These are phyloP conservation scores for Staphylotrichum tortipilum DNA, from an alignment of 495 filamentous ascomycete genomes.

Conservation along the genomic window DNA sequence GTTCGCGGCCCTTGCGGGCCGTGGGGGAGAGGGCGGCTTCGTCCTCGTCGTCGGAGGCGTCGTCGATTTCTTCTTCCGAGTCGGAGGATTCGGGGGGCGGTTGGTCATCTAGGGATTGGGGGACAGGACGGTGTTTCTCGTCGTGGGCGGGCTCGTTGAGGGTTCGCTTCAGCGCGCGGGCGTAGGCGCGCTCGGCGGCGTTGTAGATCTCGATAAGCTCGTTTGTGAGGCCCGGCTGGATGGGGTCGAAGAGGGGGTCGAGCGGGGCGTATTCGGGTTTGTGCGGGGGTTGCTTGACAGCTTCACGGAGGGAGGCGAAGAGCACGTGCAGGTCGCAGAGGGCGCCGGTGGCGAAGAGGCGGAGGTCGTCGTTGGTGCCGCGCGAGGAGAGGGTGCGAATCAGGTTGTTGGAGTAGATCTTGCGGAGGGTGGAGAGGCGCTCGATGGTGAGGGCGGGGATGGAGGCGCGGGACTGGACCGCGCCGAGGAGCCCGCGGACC, in stretches of 20 bases:
- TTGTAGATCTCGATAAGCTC: constrained; percentile 67
- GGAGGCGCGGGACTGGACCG: constrained; percentile 33
- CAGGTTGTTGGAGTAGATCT: constrained; percentile 51
- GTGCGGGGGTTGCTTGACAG: constrained; percentile 20
- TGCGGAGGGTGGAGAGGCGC: constrained; percentile 47
- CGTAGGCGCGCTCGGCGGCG: constrained; percentile 63
- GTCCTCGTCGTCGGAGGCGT: constrained; percentile 42
- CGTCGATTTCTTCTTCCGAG: constrained; percentile 53
- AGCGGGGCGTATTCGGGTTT: constrained; percentile 41
- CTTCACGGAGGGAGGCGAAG: constrained; percentile 59
- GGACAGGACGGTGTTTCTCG: constrained; percentile 41
- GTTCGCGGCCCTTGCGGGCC: constrained; percentile 48
- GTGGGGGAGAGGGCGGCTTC: constrained; percentile 45
- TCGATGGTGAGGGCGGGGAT: constrained; percentile 46
- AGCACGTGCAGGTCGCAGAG: constrained; percentile 75
- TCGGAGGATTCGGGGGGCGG: constrained; percentile 46
- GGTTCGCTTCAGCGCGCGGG: constrained; percentile 55
- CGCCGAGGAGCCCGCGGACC: constrained; percentile 42
- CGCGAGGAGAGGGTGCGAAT: constrained; percentile 56
- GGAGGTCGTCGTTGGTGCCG: constrained; percentile 62
- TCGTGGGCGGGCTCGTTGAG: constrained; percentile 61
- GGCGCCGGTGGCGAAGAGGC: constrained; percentile 61
- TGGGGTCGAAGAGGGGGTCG: constrained; percentile 54
- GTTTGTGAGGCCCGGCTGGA: constrained; percentile 47
- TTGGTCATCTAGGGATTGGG: constrained; percentile 14